These are phyloP conservation scores for Cordyceps javanica DNA, from an alignment of 2,329 filamentous ascomycete genomes.

Conservation along the genomic window DNA sequence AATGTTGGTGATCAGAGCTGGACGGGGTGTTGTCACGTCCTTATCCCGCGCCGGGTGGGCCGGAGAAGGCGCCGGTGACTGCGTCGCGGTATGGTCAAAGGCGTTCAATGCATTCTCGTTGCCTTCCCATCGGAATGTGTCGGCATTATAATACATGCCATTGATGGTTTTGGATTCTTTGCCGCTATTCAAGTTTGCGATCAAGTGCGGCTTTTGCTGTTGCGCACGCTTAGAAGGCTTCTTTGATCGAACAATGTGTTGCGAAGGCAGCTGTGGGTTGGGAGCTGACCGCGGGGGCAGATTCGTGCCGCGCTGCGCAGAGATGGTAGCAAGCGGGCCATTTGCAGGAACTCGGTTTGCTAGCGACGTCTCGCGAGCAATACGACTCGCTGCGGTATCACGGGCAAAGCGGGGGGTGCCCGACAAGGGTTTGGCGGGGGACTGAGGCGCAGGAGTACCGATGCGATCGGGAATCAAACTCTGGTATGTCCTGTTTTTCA, in stretches of 20 bases:
- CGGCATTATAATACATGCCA: slow-evolving; percentile 93
- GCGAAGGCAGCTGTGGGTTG: slow-evolving; percentile 33
- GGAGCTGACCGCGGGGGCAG: slow-evolving; percentile 44
- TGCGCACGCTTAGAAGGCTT: slow-evolving; percentile 53
- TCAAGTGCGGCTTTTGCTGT: slow-evolving; percentile 76
- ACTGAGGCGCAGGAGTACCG: slow-evolving; percentile 45
- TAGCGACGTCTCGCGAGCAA: slow-evolving; percentile 55
- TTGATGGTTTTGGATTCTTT: slow-evolving; percentile 81
- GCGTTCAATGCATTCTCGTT: slow-evolving; percentile 79
- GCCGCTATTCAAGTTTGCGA: slow-evolving; percentile 70
- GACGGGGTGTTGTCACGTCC: slow-evolving; percentile 53
- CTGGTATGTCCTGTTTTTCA: slow-evolving; percentile 52
- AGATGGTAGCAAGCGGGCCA: slow-evolving; percentile 48
- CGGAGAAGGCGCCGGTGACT: slow-evolving; percentile 34
- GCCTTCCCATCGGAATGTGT: slow-evolving; percentile 85
- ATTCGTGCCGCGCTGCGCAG: slow-evolving; percentile 49
- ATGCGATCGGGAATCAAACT: slow-evolving; percentile 49
- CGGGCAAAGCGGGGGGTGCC: slow-evolving; percentile 57
- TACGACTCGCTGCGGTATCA: slow-evolving; percentile 59
- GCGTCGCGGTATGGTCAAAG: slow-evolving; percentile 61
- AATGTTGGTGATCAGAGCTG: slow-evolving; percentile 88
- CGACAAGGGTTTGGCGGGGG: slow-evolving; percentile 48
- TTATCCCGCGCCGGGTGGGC: slow-evolving; percentile 47
- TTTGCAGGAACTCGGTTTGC: slow-evolving; percentile 52
- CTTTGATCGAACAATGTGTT: slow-evolving; percentile 43